Conservation (phyloP, 1,139 yeast species). For the Yarrowia galli region DNA sequence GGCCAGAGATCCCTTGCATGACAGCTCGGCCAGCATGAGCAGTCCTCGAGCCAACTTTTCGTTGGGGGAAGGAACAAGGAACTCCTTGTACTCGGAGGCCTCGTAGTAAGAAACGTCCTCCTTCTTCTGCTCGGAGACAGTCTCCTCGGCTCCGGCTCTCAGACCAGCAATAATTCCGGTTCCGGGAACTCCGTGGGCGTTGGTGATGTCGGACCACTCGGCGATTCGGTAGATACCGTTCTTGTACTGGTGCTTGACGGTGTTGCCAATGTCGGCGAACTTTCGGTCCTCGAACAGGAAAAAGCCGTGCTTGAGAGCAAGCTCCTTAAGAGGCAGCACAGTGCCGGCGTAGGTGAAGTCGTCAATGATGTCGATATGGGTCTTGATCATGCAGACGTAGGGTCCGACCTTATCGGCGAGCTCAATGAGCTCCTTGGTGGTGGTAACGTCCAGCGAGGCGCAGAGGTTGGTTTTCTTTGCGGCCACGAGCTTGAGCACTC, state of each 20-base stretch:
- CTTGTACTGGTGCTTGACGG: conserved; percentile 90
- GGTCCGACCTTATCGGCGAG: conserved; percentile 88
- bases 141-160: conserved; percentile 79
- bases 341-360: conserved; percentile 87
- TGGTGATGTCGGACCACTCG: conserved; percentile 94
- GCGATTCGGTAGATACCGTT: conserved; percentile 92
- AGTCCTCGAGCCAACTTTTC: conserved; percentile 65
- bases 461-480: conserved; percentile 85
- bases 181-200: conserved; percentile 98
- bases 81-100: conserved; percentile 29
- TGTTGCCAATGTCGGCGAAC: conserved; percentile 99
- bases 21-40: conserved; percentile 93
- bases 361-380: conserved; percentile 91
- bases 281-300: conserved; percentile 95
- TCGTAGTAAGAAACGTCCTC: conserved; percentile 6
- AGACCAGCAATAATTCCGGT: conserved; percentile 90
- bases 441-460: conserved; percentile 92
- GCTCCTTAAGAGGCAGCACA: conserved; percentile 69
- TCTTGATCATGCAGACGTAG: conserved; percentile 86
- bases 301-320: conserved; percentile 80
- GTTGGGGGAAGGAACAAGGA: conserved; percentile 55
- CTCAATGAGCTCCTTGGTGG: conserved; percentile 73
- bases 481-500: conserved; percentile 77
- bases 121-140: conserved; percentile 55
- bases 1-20: conserved; percentile 92